phyloP scores from a whole-genome alignment of 2,329 filamentous ascomycete genomes.

The Curvularia verruculosa region DNA sequence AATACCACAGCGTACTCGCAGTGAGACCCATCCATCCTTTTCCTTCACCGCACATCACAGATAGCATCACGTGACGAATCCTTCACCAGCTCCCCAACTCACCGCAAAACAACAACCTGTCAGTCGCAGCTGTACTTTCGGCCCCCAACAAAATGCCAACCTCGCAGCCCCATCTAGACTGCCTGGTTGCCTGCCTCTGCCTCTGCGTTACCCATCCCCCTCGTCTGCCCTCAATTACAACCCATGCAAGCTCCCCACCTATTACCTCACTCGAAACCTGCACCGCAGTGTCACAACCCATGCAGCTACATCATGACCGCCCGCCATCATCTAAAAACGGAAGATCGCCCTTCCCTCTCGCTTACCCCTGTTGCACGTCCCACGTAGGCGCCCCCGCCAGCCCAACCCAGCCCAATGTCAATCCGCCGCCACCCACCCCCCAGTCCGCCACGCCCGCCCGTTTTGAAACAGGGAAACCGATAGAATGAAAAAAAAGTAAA shows the following conservation, averaged over 20 bases:
- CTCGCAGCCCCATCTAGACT: background rate
- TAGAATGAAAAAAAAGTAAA: background rate
- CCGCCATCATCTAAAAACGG: conserved; percentile 2
- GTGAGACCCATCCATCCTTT: background rate
- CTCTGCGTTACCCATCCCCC: background rate
- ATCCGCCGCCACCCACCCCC: background rate
- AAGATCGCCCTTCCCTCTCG: conserved; percentile 4
- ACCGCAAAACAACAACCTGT: background rate
- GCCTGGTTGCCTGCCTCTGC: too few relatives aligned
- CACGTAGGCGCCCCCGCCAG: background rate
- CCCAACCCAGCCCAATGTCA: background rate
- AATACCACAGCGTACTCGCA: background rate
- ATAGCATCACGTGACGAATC: background rate
- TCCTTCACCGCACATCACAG: background rate
- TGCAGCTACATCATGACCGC: background rate
- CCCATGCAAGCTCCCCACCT: conserved; percentile 1
- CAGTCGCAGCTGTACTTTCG: background rate
- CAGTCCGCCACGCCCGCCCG: background rate
- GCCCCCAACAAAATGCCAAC: background rate
- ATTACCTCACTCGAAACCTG: background rate
- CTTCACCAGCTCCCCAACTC: background rate
- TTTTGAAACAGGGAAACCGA: background rate
- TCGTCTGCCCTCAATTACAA: background rate
- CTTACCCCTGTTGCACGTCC: background rate
- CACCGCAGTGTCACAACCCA: background rate